Conservation (phyloP, 768 basidiomycete genomes). For the Tulasnella sp. region DNA sequence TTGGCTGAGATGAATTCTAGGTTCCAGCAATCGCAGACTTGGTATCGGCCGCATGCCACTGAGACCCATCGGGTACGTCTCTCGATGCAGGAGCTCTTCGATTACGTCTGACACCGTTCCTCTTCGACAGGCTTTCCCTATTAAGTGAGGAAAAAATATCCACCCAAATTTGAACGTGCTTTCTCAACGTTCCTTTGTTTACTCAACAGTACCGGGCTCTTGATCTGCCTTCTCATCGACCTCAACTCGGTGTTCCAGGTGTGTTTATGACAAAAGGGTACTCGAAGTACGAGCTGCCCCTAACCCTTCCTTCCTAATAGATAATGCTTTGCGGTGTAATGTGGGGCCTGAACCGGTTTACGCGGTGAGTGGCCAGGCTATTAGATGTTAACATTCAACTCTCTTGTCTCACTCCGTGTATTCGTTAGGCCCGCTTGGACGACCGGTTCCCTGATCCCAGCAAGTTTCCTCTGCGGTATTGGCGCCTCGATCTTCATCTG, state of each 20-base stretch:
- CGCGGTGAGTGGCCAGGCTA: slow-evolving; percentile 28
- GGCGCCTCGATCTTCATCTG: slow-evolving; percentile 61
- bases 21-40: slow-evolving; percentile 62
- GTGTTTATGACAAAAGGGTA: background rate
- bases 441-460: slow-evolving; percentile 51
- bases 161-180: slow-evolving; percentile 20
- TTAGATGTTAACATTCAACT: background rate
- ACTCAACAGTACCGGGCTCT: slow-evolving; percentile 43
- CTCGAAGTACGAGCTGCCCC: background rate
- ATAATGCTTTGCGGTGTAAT: slow-evolving; percentile 63
- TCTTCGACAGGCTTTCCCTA: slow-evolving; percentile 48
- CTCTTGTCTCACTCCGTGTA: background rate
- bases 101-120: background rate
- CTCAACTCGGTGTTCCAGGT: slow-evolving; percentile 77
- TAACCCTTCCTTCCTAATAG: slow-evolving; percentile 36
- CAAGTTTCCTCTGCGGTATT: slow-evolving; percentile 68
- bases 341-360: slow-evolving; percentile 67
- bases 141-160: slow-evolving; percentile 36
- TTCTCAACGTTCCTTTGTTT: background rate
- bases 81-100: background rate
- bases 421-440: slow-evolving; percentile 38
- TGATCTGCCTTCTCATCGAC: slow-evolving; percentile 61
- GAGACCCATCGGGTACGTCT: slow-evolving; percentile 39
- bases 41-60: slow-evolving; percentile 80
- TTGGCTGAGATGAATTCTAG: slow-evolving; percentile 21